Evolutionary conservation across 2,329 filamentous ascomycete species (phyloP), one percentile per base, ranked within the genome.

Genomic region (Diaporthe velutina): DNA sequence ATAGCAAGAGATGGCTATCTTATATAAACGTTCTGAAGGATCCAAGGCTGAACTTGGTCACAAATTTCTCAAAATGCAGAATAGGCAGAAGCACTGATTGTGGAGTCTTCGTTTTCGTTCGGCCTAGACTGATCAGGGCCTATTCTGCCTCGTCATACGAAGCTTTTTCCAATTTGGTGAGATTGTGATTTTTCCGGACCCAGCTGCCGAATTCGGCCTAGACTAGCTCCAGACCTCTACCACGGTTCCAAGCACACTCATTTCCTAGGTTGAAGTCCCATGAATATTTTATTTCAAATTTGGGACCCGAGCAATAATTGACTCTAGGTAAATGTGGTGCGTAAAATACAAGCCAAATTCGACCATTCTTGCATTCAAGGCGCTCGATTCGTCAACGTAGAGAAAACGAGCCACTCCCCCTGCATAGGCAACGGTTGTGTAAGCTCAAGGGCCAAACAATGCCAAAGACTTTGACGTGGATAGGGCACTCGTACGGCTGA

Each of bases 71-170:
- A 61, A 22, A 28, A 42, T 17, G 35, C 58, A 61, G 38, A 42
- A 61, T 42, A 61, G 58, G 58, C 58, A 61, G 58, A 42, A 61
- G n/a, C n/a, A 8, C 38, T 13, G 38, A 4, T 22, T 61, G 58
- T 61, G 58, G 58, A 28, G n/a, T 61, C 22, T 17, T 61, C n/a
- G n/a, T 8, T 25, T 42, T 17, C 13, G 13, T 28, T 28, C 8
- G 38, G 58, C 30, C 38, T 40, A 61, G 58, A 42, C 58, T 45
- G 35, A 45, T 8, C 15, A 5, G 13, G n/a, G 35, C 17, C 19
- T 8, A 25, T 15, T 7, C 55, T 35, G 55, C 19, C 52, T 33
- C 28, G 40, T 2, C 52, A 17, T 33, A 13, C 25, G 15, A 55
- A 33, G 25, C 28, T 19, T 33, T 55, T 33, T 55, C 52, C 1